phyloP scores from a whole-genome alignment of 2,329 filamentous ascomycete species.

The Cadophora malorum region DNA sequence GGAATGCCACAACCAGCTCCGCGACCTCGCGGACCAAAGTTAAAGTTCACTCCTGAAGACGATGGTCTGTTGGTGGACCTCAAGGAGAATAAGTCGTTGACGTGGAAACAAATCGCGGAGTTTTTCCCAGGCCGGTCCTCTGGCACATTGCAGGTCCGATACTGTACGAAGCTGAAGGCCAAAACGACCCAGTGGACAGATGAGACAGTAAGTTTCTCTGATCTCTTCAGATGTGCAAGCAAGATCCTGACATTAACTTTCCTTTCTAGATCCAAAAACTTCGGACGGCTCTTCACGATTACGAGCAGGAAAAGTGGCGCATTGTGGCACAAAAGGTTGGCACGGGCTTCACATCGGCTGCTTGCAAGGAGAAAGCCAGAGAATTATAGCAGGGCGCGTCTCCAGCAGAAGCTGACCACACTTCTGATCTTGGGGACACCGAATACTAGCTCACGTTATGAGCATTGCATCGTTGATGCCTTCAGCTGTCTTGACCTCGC shows the following conservation, averaged over 20 bases:
- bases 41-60: slow-evolving; percentile 93
- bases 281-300: slow-evolving; percentile 77
- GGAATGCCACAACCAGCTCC: slow-evolving; percentile 88
- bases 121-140: slow-evolving; percentile 93
- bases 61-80: slow-evolving; percentile 86
- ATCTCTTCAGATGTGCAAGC: neutral
- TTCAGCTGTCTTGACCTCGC: slow-evolving; percentile 31
- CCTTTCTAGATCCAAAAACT: slow-evolving; percentile 73
- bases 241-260: slow-evolving; percentile 33
- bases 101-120: slow-evolving; percentile 97
- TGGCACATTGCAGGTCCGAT: slow-evolving; percentile 89
- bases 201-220: slow-evolving; percentile 77
- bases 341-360: slow-evolving; percentile 83
- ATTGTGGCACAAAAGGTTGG: slow-evolving; percentile 91
- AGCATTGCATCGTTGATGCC: slow-evolving; percentile 29
- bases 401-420: slow-evolving; percentile 43
- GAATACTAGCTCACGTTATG: slow-evolving; percentile 41
- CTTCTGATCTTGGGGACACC: slow-evolving; percentile 46
- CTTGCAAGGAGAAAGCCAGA: slow-evolving; percentile 71
- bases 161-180: slow-evolving; percentile 93
- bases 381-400: slow-evolving; percentile 47
- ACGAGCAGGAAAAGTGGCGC: slow-evolving; percentile 92
- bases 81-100: slow-evolving; percentile 93
- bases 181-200: slow-evolving; percentile 95
- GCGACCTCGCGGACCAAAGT: slow-evolving; percentile 82